phyloP scores from a whole-genome alignment of 1,284 basidiomycete species.

The Ustilago shanxiensis region DNA sequence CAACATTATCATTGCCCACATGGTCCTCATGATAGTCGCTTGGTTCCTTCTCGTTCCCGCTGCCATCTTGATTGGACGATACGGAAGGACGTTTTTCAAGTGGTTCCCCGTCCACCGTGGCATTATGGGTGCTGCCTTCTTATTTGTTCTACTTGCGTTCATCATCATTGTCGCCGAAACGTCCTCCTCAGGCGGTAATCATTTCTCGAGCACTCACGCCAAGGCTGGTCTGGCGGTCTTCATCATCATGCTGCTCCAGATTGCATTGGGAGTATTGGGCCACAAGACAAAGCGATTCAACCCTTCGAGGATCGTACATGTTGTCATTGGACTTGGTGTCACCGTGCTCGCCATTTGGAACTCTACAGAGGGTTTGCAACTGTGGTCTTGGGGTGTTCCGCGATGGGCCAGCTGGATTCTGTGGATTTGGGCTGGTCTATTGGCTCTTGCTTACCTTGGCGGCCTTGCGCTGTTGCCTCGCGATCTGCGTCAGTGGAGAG shows the following conservation, averaged over 20 bases:
- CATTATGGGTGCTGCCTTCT: conserved; percentile 72
- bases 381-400: conserved; percentile 55
- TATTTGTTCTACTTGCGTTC: conserved; percentile 74
- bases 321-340: conserved; percentile 46
- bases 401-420: conserved; percentile 39
- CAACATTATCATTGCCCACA: conserved; percentile 53
- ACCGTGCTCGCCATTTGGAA: conserved; percentile 50
- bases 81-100: conserved; percentile 74
- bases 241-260: conserved; percentile 76
- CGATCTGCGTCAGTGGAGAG: conserved; percentile 38
- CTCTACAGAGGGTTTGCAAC: conserved; percentile 33
- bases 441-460: conserved; percentile 45
- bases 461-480: conserved; percentile 49
- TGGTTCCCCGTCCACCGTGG: conserved; percentile 77
- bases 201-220: conserved; percentile 68
- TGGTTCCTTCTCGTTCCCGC: conserved; percentile 76
- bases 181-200: conserved; percentile 12
- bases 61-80: conserved; percentile 76
- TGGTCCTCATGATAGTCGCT: conserved; percentile 71
- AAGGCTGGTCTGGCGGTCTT: conserved; percentile 76
- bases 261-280: conserved; percentile 75
- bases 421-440: conserved; percentile 49
- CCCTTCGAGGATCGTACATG: conserved; percentile 46
- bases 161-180: conserved; percentile 74
- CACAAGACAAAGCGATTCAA: conserved; percentile 71